Percentiles rank a stretch among this genome's conserved stretches.
These are phyloP conservation scores for Plasmodiophora brassicae DNA, from an alignment of 208 protist genomes.

Conservation along the genomic window DNA sequence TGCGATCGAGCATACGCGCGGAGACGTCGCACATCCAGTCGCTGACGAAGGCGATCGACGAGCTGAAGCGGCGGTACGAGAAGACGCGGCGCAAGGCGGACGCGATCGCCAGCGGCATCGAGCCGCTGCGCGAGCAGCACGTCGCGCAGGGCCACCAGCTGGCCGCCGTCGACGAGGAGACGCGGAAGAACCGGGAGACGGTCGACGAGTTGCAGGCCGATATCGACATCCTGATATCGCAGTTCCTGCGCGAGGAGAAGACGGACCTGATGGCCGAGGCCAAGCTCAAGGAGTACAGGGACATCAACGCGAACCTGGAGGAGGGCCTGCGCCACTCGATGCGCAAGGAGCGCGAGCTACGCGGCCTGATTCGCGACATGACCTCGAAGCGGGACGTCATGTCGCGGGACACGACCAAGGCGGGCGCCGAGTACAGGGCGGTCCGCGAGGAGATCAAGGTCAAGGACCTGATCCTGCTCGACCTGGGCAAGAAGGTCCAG, in stretches of 20 bases:
- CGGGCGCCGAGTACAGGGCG: slow-evolving; percentile 66
- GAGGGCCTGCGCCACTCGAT: slow-evolving; percentile 63
- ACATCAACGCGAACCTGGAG: slow-evolving; percentile 56
- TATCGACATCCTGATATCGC: slow-evolving; percentile 70
- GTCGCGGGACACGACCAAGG: slow-evolving; percentile 74
- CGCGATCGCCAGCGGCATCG: slow-evolving; percentile 24
- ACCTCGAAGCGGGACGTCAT: slow-evolving; percentile 69
- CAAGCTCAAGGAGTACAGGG: slow-evolving; percentile 10
- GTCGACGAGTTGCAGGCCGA: slow-evolving; percentile 42
- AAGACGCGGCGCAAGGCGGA: not conserved
- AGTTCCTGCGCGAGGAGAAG: slow-evolving; percentile 74
- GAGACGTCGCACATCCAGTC: not conserved
- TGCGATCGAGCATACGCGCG: not conserved
- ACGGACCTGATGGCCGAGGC: slow-evolving; percentile 13
- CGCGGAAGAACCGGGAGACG: not conserved
- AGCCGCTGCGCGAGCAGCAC: not conserved
- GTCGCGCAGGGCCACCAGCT: slow-evolving; percentile 33
- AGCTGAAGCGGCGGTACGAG: slow-evolving; percentile 37
- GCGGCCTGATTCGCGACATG: slow-evolving; percentile 67
- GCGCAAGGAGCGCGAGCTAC: slow-evolving; percentile 68
- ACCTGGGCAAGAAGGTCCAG: slow-evolving; percentile 50
- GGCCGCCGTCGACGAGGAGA: not conserved
- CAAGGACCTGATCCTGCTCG: slow-evolving; percentile 65
- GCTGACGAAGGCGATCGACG: not conserved
- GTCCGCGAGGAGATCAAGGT: slow-evolving; percentile 75